Percentiles rank a stretch among this genome's conserved stretches.
phyloP scores from a whole-genome alignment of 371 early-diverging fungal species.

The Actinomucor elegans region DNA sequence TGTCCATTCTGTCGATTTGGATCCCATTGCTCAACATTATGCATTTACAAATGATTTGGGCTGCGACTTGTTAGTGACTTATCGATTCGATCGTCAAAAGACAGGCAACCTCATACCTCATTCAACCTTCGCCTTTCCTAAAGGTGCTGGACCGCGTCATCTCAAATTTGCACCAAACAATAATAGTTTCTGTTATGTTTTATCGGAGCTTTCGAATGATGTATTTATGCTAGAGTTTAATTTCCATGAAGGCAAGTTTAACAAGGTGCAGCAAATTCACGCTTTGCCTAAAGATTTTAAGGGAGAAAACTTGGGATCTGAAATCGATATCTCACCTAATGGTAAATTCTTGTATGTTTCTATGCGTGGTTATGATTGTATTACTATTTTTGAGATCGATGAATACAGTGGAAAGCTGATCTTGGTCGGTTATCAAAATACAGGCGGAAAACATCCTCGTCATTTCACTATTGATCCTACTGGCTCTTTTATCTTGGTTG shows the following conservation, averaged over 20 bases:
- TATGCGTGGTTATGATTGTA: conserved; percentile 39
- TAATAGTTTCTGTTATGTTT: conserved; percentile 30
- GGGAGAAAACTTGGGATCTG: conserved; percentile 30
- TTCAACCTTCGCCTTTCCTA: conserved; percentile 28
- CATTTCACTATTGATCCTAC: conserved; percentile 45
- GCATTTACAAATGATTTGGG: conserved; percentile 31
- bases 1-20: conserved; percentile 39
- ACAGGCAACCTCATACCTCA: conserved; percentile 8
- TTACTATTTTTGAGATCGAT: conserved; percentile 35
- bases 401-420: conserved; percentile 34
- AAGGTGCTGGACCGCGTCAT: conserved; percentile 49
- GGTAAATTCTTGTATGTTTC: conserved; percentile 41
- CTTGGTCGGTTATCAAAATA: conserved; percentile 24
- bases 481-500: conserved; percentile 39
- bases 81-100: conserved; percentile 17
- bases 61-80: conserved; percentile 32
- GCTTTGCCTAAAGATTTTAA: conserved; percentile 33
- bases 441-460: conserved; percentile 44
- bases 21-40: conserved; percentile 24
- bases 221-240: conserved; percentile 38
- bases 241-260: conserved; percentile 28
- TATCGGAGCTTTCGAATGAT: conserved; percentile 38
- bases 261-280: conserved; percentile 28
- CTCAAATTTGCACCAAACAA: conserved; percentile 33
- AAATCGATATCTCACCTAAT: conserved; percentile 41